Base-by-base conservation (phyloP, 2,329 filamentous ascomycete species). In the Lachnellula hyalina region DNA sequence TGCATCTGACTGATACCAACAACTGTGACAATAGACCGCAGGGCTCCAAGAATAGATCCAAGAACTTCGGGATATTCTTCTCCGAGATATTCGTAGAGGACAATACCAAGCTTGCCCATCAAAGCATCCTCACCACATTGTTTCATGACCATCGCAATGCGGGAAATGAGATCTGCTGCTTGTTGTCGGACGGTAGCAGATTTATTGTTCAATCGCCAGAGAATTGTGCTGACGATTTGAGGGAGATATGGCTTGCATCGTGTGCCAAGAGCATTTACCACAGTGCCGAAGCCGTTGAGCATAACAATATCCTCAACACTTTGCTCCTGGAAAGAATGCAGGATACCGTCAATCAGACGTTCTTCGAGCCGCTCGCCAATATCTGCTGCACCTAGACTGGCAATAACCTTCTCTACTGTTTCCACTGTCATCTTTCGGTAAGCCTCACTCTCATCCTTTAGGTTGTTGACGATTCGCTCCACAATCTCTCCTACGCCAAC, bases 361-460 rank as follows among this genome's bases (percentile, higher is more conserved):
- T 97, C 94, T 72, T 99, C 94, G 36, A 99, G 75, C 41, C 93
- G 84, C 72, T 96, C 90, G 23, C 90, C 89, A 64, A 99, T 92
- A 68, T 99, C 94, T 36, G 94, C 93, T 7, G 93, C 92, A 53
- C 94, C 94, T 52, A 97, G 80, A 53, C 90, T 90, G 15, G 93
- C 91, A 66, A 99, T 88, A 47, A 97, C 85, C 75, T 97, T 99
- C 75, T 99, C 94, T 8, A 97, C 85, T 0, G 94, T 97, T 76
- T 99, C 94, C 35, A 99, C 88, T 0, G 94, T 96, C 94, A 99
- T 99, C 78, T 97, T 97, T 49, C 94, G 86, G 73, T 99, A 99
- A 1, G 93, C 87, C 70, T 99, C 94, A 71, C 89, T 96, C 73
- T 99, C 94, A 68, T 99, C 94, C 73, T 99, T 99, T 63, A 99